These are phyloP conservation scores for Penicillium goetzii DNA, from an alignment of 495 filamentous ascomycete genomes.

Conservation along the genomic window DNA sequence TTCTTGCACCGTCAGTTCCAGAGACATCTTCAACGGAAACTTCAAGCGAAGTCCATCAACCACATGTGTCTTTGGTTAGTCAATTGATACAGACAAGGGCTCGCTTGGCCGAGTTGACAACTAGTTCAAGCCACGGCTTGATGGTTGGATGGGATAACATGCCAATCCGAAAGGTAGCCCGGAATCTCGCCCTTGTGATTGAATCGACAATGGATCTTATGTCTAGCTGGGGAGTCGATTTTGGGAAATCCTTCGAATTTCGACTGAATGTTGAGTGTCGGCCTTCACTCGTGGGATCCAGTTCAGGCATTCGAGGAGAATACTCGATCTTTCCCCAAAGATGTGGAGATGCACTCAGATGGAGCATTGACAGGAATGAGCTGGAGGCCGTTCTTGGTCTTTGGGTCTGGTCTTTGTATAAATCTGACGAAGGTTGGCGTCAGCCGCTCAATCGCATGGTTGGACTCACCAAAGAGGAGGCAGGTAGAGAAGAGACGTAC, in stretches of 20 bases:
- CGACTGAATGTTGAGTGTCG: slow-evolving; percentile 30
- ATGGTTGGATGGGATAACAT: slow-evolving; percentile 39
- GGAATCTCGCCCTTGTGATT: slow-evolving; percentile 33
- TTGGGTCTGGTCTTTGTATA: slow-evolving; percentile 41
- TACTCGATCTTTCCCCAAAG: slow-evolving; percentile 29
- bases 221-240: slow-evolving; percentile 32
- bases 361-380: slow-evolving; percentile 32
- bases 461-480: slow-evolving; percentile 31
- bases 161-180: slow-evolving; percentile 35
- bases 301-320: slow-evolving; percentile 7
- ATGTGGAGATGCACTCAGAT: slow-evolving; percentile 33
- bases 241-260: slow-evolving; percentile 26
- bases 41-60: neutral
- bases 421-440: slow-evolving; percentile 22
- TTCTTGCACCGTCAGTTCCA: slow-evolving; percentile 12
- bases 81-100: slow-evolving; percentile 34
- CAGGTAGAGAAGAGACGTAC: slow-evolving; percentile 28
- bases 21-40: slow-evolving; percentile 15
- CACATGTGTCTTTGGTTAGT: neutral
- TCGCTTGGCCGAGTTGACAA: slow-evolving; percentile 36
- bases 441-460: slow-evolving; percentile 33
- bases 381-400: slow-evolving; percentile 43
- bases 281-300: neutral
- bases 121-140: slow-evolving; percentile 8
- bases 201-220: slow-evolving; percentile 40